These are phyloP conservation scores for Geosmithia flava DNA, from an alignment of 2,329 filamentous ascomycete species.

Conservation along the genomic window DNA sequence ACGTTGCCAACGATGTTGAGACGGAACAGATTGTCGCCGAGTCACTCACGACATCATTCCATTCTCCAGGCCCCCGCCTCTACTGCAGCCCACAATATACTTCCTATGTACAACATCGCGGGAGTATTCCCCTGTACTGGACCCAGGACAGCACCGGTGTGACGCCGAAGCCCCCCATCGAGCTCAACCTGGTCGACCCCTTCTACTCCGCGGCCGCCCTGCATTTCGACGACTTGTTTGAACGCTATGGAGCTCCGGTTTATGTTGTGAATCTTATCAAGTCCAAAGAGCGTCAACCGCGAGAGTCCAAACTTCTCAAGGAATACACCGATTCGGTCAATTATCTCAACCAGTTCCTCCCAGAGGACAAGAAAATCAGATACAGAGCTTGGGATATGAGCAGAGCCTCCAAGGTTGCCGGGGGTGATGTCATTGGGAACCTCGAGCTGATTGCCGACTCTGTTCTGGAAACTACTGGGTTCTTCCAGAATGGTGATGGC, in stretches of 20 bases:
- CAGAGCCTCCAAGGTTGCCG: slow-evolving; percentile 78
- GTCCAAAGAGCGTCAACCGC: slow-evolving; percentile 70
- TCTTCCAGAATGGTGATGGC: slow-evolving; percentile 86
- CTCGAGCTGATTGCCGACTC: slow-evolving; percentile 83
- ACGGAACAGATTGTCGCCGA: slow-evolving; percentile 98
- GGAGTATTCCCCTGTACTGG: slow-evolving; percentile 95
- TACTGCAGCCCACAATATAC: slow-evolving; percentile 88
- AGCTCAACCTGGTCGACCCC: slow-evolving; percentile 88
- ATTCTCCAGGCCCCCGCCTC: slow-evolving; percentile 73
- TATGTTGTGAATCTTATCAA: slow-evolving; percentile 92
- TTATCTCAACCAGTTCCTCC: slow-evolving; percentile 91
- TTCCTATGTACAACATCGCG: slow-evolving; percentile 91
- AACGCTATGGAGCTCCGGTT: slow-evolving; percentile 83
- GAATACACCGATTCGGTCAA: slow-evolving; percentile 81
- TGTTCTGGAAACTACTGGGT: slow-evolving; percentile 73
- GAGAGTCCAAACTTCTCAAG: slow-evolving; percentile 80
- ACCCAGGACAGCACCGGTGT: slow-evolving; percentile 93
- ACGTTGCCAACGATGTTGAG: slow-evolving; percentile 97
- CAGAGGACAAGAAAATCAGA: slow-evolving; percentile 70
- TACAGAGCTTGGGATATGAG: slow-evolving; percentile 99
- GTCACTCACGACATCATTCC: slow-evolving; percentile 87
- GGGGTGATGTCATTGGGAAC: slow-evolving; percentile 88
- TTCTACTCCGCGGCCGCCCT: slow-evolving; percentile 89
- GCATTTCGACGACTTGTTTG: slow-evolving; percentile 90
- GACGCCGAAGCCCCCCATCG: slow-evolving; percentile 90